A percentile compares a stretch with the other conserved stretches of the same genome.
Conservation (phyloP, 306 rosid genomes). For the Corylus heterophylla region DNA sequence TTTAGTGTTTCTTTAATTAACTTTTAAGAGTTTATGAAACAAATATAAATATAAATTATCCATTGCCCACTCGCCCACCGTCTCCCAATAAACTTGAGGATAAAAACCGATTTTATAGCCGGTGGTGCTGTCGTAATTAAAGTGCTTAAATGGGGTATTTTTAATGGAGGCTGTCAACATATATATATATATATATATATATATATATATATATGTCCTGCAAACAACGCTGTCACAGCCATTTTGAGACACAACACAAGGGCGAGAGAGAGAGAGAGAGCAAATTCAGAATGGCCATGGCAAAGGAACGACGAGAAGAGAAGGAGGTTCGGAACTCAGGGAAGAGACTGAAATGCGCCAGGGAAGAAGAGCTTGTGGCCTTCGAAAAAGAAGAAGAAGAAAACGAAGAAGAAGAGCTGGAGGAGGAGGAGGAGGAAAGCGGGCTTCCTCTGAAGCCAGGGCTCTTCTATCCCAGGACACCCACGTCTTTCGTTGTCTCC, state of each 20-base stretch:
- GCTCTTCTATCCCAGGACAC: conserved; percentile 58
- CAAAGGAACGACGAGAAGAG: conserved; percentile 46
- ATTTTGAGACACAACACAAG: background rate
- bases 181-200: conserved; percentile 9
- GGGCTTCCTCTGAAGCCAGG: conserved; percentile 58
- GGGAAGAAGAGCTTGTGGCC: conserved; percentile 24
- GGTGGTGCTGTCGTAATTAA: conserved; percentile 14
- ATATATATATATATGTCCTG: background rate
- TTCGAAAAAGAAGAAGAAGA: conserved; percentile 4
- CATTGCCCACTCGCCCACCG: too few relatives aligned
- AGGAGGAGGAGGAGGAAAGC: conserved; percentile 33
- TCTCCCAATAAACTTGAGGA: too few relatives aligned
- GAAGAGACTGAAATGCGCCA: conserved; percentile 69
- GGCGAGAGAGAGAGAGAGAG: conserved; percentile 7
- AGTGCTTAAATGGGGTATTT: background rate
- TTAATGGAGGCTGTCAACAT: background rate
- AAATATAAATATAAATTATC: too few relatives aligned
- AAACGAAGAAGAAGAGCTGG: background rate
- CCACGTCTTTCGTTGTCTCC: conserved; percentile 83
- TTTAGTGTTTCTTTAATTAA: too few relatives aligned
- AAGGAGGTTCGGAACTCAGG: conserved; percentile 49
- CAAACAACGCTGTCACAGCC: background rate
- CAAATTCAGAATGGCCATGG: conserved; percentile 50
- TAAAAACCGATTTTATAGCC: background rate
- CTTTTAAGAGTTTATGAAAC: too few relatives aligned